Base-by-base conservation (phyloP, 441 rosid genomes). In the Jatropha podagrica region DNA sequence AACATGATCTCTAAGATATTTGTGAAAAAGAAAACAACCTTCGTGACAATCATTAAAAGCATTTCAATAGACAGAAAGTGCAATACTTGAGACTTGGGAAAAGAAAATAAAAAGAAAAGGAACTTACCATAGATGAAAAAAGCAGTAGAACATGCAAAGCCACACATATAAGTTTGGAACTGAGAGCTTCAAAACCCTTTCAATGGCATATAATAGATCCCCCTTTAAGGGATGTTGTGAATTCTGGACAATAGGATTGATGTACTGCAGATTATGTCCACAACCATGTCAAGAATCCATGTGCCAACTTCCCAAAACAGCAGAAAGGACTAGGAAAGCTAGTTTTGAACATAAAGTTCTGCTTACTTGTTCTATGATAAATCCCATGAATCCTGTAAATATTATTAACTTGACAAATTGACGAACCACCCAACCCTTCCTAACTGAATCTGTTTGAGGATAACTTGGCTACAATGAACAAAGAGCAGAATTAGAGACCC, bases 141-240 rank as follows among this genome's bases (percentile, higher is more conserved):
- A 87, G 88, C 98, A 92, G 91, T 96, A 94, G 94, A 94, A 96
- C 99, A 92, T 90, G 93, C 99, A 96, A 74, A 96, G 99, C 98
- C 99, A 96, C 78, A 96, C 97, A 61, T 96, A 96, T 81, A 94
- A 83, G 77, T 83, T 92, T 71, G 98, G 99, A 81, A 96, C 93
- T 11, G 98, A 96, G 69, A 96, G 98, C 91, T 94, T 96, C 93
- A 96, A 82, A 79, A 94, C 90, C 84, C 99, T 94, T 88, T 96
- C 98, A 62, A 89, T 71, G 74, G 93, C 98, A 80, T 94, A 88
- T 62, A 96, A 74, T 69, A 92, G 85, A 83, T 94, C 80, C 75
- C 98, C 99, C 83, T 94, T 96, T 82, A 94, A 81, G 71, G 99
- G 98, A 76, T 96, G 99, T 79, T 92, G 92, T 14, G 99, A 96